These are phyloP conservation scores for Boletus sp. DNA, from an alignment of 1,284 basidiomycete genomes.

Conservation along the genomic window DNA sequence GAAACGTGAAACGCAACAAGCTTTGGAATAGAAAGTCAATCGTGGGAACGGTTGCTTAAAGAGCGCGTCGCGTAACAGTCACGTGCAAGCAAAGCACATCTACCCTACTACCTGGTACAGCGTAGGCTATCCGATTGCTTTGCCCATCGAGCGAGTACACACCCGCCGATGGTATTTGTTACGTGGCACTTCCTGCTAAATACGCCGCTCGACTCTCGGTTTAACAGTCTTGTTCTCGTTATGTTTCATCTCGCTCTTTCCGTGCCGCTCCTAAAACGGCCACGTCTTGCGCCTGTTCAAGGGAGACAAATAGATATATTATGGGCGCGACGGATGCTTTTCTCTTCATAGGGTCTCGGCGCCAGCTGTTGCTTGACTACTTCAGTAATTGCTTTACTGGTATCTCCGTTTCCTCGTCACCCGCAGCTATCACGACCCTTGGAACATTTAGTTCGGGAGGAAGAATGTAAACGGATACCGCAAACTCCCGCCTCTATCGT, in stretches of 20 bases:
- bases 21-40: slow-evolving; percentile 21
- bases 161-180: not conserved
- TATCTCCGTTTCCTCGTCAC: not conserved
- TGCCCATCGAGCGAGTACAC: not conserved
- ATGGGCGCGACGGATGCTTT: not conserved
- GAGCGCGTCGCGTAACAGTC: slow-evolving; percentile 35
- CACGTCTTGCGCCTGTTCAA: slow-evolving; percentile 1
- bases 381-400: slow-evolving; percentile 6
- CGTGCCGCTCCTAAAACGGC: slow-evolving; percentile 2
- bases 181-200: not conserved
- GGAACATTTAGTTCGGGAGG: no score
- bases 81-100: slow-evolving; percentile 32
- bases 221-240: not conserved
- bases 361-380: not conserved
- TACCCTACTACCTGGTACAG: no score
- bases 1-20: slow-evolving; percentile 30
- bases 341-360: slow-evolving; percentile 1
- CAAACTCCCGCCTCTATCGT: not conserved
- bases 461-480: not conserved
- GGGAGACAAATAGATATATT: slow-evolving; percentile 5
- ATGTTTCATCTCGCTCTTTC: slow-evolving; percentile 11
- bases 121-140: not conserved
- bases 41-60: slow-evolving; percentile 33
- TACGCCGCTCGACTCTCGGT: not conserved
- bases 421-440: not conserved